phyloP scores from a whole-genome alignment of 768 basidiomycete species.

The Russula emetica region DNA sequence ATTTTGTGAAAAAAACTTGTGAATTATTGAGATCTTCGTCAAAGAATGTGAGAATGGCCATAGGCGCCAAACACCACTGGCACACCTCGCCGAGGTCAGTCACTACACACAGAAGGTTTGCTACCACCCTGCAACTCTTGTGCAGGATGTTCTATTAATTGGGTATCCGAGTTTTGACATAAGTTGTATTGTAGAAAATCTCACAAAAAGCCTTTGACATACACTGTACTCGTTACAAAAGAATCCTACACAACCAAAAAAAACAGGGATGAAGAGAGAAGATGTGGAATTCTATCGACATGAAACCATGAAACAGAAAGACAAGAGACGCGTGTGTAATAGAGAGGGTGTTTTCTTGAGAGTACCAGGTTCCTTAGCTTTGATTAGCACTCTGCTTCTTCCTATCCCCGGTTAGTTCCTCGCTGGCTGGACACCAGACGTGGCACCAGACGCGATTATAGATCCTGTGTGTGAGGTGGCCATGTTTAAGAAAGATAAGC shows the following conservation, averaged over 20 bases:
- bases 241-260: background rate
- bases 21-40: no score
- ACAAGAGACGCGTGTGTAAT: background rate
- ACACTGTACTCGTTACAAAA: background rate
- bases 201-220: no score
- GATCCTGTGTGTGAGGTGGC: constrained; percentile 6
- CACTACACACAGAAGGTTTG: no score
- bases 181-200: no score
- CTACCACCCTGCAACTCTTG: no score
- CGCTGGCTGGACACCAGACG: background rate
- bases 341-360: background rate
- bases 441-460: constrained; percentile 9
- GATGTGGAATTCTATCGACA: background rate
- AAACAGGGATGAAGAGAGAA: background rate
- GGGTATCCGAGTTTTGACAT: no score
- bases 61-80: no score
- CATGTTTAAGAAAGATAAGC: background rate
- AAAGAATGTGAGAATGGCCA: no score
- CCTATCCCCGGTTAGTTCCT: background rate
- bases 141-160: no score
- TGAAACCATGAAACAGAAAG: background rate
- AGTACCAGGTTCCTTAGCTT: background rate
- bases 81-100: no score
- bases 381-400: background rate
- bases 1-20: no score